Percentiles rank a stretch among this genome's conserved stretches.
These are phyloP conservation scores for Entoloma clypeatum DNA, from an alignment of 1,284 basidiomycete genomes.

Conservation along the genomic window DNA sequence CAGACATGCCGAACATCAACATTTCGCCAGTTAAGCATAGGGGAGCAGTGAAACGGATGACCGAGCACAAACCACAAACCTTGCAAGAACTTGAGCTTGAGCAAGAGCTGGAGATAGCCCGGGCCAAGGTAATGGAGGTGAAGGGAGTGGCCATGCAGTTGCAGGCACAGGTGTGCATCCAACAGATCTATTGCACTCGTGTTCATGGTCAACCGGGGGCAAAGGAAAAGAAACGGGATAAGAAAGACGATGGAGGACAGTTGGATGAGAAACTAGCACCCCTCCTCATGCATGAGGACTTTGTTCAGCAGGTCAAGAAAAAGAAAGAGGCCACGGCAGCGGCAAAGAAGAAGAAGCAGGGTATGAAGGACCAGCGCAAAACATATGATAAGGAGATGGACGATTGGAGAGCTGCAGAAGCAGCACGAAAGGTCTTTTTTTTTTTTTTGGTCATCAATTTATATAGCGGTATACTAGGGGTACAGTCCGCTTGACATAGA, in stretches of 20 bases:
- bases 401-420: neutral
- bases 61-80: neutral
- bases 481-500: no score
- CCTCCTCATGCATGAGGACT: neutral
- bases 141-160: slow-evolving; percentile 1
- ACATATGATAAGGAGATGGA: neutral
- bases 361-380: neutral
- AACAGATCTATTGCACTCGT: slow-evolving; percentile 2
- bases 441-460: no score
- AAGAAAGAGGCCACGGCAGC: no score
- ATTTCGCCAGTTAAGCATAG: slow-evolving; percentile 4
- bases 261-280: neutral
- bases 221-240: slow-evolving; percentile 3
- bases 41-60: neutral
- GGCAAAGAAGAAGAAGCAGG: no score
- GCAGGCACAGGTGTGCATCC: slow-evolving; percentile 1
- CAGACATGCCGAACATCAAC: neutral
- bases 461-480: no score
- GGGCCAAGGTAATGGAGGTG: neutral
- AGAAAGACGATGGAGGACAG: neutral
- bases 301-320: neutral
- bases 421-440: neutral
- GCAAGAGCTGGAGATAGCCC: neutral
- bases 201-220: slow-evolving; percentile 1
- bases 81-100: neutral